These are phyloP conservation scores for Lachnum nothofagi DNA, from an alignment of 2,329 filamentous ascomycete genomes.

Conservation along the genomic window DNA sequence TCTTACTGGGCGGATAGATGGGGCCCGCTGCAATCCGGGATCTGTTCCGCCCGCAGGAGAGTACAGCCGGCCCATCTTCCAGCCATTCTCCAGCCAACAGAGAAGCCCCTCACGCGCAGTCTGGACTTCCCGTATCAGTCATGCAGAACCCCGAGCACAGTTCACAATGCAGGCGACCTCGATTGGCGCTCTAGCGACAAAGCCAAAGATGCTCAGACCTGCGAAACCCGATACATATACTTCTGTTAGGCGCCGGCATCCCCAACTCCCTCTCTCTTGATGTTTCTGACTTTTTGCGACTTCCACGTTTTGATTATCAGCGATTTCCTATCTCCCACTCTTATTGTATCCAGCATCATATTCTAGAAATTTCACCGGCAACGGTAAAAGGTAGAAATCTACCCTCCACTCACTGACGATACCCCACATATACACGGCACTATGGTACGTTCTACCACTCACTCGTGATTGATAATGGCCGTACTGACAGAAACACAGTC, in stretches of 20 bases:
- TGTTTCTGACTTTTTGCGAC: conserved; percentile 26
- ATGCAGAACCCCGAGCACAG: conserved; percentile 29
- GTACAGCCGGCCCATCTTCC: conserved; percentile 12
- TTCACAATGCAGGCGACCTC: conserved; percentile 27
- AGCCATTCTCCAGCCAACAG: conserved; percentile 21
- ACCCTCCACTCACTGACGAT: conserved; percentile 23
- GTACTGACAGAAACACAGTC: conserved; percentile 25
- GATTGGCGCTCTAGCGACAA: conserved; percentile 26
- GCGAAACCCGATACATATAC: conserved; percentile 30
- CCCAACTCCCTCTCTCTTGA: conserved; percentile 22
- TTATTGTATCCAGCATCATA: conserved; percentile 18
- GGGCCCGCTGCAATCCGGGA: conserved; percentile 4
- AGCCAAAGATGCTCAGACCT: conserved; percentile 13
- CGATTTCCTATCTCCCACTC: conserved; percentile 21
- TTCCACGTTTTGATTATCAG: conserved; percentile 19
- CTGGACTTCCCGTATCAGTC: too few relatives aligned
- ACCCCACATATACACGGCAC: conserved; percentile 21
- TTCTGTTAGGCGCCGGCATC: conserved; percentile 28
- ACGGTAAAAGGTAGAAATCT: conserved; percentile 29
- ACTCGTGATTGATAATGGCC: neutral
- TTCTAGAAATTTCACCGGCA: conserved; percentile 28
- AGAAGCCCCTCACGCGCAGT: neutral
- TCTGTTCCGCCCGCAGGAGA: neutral
- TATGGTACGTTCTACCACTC: conserved; percentile 21
- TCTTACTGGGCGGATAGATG: conserved; percentile 8